Percentiles rank a stretch among this genome's conserved stretches.
These are phyloP conservation scores for Trichosporon faecale DNA, from an alignment of 1,284 basidiomycete species.

Conservation along the genomic window DNA sequence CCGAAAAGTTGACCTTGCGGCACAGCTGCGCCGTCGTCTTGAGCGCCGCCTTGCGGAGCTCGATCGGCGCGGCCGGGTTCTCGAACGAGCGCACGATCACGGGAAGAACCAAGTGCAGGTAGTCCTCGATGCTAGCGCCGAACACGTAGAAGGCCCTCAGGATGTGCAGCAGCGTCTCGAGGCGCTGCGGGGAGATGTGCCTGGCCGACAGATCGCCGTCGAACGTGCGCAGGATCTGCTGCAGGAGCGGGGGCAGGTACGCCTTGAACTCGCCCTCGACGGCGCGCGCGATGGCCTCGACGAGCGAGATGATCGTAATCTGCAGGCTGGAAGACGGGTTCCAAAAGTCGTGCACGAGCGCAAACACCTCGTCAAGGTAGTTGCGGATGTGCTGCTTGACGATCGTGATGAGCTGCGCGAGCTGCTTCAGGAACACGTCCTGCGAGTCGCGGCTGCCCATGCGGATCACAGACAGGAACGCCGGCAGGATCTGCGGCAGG, in stretches of 20 bases:
- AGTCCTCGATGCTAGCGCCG: slow-evolving; percentile 95
- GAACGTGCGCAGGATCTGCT: slow-evolving; percentile 82
- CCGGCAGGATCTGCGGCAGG: slow-evolving; percentile 94
- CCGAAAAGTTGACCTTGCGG: slow-evolving; percentile 95
- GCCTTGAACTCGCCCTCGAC: slow-evolving; percentile 98
- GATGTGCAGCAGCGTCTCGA: slow-evolving; percentile 80
- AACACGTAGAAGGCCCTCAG: slow-evolving; percentile 84
- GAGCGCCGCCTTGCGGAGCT: slow-evolving; percentile 82
- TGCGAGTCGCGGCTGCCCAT: slow-evolving; percentile 73
- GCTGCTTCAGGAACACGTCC: slow-evolving; percentile 93
- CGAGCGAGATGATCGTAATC: slow-evolving; percentile 85
- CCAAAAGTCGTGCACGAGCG: slow-evolving; percentile 83
- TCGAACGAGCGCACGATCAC: slow-evolving; percentile 92
- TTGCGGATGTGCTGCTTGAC: slow-evolving; percentile 98
- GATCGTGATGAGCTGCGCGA: slow-evolving; percentile 92
- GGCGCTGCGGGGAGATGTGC: slow-evolving; percentile 65
- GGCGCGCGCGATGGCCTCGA: slow-evolving; percentile 92
- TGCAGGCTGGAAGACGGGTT: slow-evolving; percentile 75
- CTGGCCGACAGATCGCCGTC: slow-evolving; percentile 66
- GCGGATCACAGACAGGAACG: slow-evolving; percentile 85
- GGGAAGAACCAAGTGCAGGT: slow-evolving; percentile 93
- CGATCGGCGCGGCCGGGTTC: slow-evolving; percentile 68
- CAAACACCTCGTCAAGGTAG: slow-evolving; percentile 78
- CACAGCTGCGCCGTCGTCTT: slow-evolving; percentile 89
- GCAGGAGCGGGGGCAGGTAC: slow-evolving; percentile 88